Conservation (phyloP, 2,329 filamentous ascomycete species). For the Tolypocladium endophyticum region DNA sequence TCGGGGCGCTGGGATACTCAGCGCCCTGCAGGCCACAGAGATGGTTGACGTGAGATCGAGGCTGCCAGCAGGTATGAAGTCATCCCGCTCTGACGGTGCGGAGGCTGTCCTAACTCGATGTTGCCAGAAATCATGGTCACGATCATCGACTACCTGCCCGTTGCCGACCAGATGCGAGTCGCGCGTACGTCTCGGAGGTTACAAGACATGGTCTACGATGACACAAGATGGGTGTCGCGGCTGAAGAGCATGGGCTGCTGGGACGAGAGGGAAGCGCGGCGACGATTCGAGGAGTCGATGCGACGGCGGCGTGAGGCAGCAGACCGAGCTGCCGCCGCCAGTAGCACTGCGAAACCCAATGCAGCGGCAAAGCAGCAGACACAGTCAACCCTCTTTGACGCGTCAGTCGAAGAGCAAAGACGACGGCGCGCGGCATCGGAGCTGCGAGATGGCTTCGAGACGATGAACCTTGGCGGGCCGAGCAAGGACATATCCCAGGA, state of each 20-base stretch:
- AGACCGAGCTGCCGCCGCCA: constrained; percentile 10
- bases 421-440: constrained; percentile 27
- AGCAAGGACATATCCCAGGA: constrained; percentile 41
- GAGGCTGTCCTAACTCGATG: background rate
- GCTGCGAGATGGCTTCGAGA: constrained; percentile 65
- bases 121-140: constrained; percentile 68
- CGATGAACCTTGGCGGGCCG: constrained; percentile 45
- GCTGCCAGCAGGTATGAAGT: constrained; percentile 63
- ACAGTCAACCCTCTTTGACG: constrained; percentile 60
- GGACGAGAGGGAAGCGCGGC: constrained; percentile 80
- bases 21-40: constrained; percentile 67
- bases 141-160: constrained; percentile 81
- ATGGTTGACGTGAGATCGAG: constrained; percentile 70
- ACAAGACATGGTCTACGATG: constrained; percentile 98
- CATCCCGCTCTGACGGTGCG: background rate
- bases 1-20: constrained; percentile 50
- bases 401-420: constrained; percentile 53
- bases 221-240: constrained; percentile 85
- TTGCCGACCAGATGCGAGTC: constrained; percentile 75
- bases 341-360: constrained; percentile 6
- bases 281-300: constrained; percentile 64
- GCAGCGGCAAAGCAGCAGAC: constrained; percentile 8
- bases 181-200: constrained; percentile 76
- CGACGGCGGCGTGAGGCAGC: constrained; percentile 47
- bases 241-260: constrained; percentile 82